Percentiles rank a stretch among this genome's conserved stretches.
phyloP scores from a whole-genome alignment of 169 alveolate genomes.

The Perkinsus olseni region DNA sequence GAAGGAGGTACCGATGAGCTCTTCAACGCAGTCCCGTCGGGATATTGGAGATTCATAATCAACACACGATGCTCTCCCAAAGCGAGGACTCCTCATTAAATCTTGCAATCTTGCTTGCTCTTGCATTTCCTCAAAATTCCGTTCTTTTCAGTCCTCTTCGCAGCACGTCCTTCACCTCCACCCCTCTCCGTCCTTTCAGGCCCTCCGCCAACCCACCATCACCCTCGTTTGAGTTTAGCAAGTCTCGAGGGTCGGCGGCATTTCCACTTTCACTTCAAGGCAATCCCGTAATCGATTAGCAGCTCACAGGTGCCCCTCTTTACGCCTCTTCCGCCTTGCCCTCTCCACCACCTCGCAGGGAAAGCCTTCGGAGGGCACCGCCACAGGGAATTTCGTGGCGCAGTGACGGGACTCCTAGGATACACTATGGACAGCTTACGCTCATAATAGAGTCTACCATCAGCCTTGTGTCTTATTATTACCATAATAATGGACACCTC shows the following conservation, averaged over 20 bases:
- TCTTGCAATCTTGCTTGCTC: not conserved
- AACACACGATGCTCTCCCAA: not conserved
- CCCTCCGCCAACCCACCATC: not conserved
- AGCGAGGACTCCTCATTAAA: not conserved
- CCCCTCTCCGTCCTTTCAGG: not conserved
- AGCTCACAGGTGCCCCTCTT: too few relatives aligned
- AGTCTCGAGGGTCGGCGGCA: too few relatives aligned
- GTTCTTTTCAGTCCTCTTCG: not conserved
- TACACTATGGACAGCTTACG: not conserved
- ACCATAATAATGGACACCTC: not conserved
- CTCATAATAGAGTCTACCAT: not conserved
- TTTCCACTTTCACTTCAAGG: too few relatives aligned
- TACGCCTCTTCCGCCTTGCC: too few relatives aligned
- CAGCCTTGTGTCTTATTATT: not conserved
- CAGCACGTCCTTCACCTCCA: not conserved
- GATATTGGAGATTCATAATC: not conserved
- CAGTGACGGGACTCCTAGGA: too few relatives aligned
- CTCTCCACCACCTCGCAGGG: too few relatives aligned
- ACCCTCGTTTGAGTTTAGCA: too few relatives aligned
- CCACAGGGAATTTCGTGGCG: too few relatives aligned
- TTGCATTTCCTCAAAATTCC: not conserved
- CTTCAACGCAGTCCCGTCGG: not conserved
- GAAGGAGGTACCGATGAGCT: not conserved
- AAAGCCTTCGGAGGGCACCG: too few relatives aligned
- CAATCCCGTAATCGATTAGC: too few relatives aligned